Conservation (phyloP, 2,329 filamentous ascomycete genomes). For the Lasiodiplodia citricola region DNA sequence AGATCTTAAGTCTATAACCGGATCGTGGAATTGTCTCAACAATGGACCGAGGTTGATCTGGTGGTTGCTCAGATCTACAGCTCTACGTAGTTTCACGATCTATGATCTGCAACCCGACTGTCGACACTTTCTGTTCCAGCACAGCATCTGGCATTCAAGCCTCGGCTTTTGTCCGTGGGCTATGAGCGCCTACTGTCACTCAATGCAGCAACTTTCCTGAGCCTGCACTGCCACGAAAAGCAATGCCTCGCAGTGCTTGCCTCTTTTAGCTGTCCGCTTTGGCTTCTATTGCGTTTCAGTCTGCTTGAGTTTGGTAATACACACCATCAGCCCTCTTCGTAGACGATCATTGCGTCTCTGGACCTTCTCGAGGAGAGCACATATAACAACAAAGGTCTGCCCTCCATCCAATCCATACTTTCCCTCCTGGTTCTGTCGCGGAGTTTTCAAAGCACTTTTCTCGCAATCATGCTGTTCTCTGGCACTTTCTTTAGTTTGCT, state of each 20-base stretch:
- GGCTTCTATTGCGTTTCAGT: background rate
- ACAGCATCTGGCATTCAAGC: background rate
- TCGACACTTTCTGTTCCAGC: slow-evolving; percentile 4
- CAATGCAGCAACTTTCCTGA: background rate
- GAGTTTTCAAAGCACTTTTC: background rate
- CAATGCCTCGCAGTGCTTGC: background rate
- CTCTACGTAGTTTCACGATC: slow-evolving; percentile 3
- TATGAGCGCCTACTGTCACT: background rate
- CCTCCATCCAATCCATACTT: background rate
- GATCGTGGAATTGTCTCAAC: too few relatives aligned
- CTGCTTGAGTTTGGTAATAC: background rate
- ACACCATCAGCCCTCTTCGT: background rate
- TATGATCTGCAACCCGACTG: slow-evolving; percentile 4
- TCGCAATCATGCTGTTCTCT: background rate
- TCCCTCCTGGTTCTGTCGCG: background rate
- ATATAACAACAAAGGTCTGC: background rate
- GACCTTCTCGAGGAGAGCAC: background rate
- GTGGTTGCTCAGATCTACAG: too few relatives aligned
- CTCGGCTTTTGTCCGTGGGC: background rate
- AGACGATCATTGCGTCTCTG: background rate
- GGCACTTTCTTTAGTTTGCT: background rate
- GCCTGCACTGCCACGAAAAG: slow-evolving; percentile 5
- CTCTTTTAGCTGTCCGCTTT: background rate
- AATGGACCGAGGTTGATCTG: background rate
- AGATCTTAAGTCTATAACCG: too few relatives aligned